phyloP scores from a whole-genome alignment of 2,329 filamentous ascomycete species.

The Hymenoscyphus linearis region DNA sequence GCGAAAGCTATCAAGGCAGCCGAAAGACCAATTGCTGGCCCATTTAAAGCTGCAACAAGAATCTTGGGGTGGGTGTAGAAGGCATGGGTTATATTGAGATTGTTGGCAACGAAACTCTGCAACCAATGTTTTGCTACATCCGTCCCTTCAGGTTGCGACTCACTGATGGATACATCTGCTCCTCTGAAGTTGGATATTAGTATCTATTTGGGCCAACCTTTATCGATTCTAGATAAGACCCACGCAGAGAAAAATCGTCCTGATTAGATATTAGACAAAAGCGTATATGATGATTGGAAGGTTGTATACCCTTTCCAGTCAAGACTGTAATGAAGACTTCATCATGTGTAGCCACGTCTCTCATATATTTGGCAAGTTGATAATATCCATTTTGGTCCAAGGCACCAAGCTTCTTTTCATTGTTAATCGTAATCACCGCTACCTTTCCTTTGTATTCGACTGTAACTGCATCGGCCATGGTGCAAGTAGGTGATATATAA shows the following conservation, averaged over 20 bases:
- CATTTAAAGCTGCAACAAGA: slow-evolving; percentile 85
- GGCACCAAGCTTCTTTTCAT: slow-evolving; percentile 82
- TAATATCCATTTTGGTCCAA: slow-evolving; percentile 70
- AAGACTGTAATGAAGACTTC: slow-evolving; percentile 82
- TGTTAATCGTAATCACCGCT: slow-evolving; percentile 82
- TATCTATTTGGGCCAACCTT: background rate
- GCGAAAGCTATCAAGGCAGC: slow-evolving; percentile 78
- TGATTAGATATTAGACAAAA: background rate
- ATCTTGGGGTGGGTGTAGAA: slow-evolving; percentile 95
- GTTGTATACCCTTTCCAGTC: slow-evolving; percentile 62
- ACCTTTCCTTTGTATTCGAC: slow-evolving; percentile 63
- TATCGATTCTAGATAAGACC: slow-evolving; percentile 24
- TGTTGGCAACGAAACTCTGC: slow-evolving; percentile 70
- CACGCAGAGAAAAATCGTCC: slow-evolving; percentile 81
- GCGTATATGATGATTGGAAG: background rate
- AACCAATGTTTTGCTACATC: slow-evolving; percentile 53
- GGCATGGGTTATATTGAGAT: slow-evolving; percentile 82
- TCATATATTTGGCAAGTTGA: slow-evolving; percentile 64
- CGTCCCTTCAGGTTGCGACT: slow-evolving; percentile 36
- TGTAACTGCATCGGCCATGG: slow-evolving; percentile 23
- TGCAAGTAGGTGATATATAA: slow-evolving; percentile 2
- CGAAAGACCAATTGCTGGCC: slow-evolving; percentile 81
- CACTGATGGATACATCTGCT: slow-evolving; percentile 64
- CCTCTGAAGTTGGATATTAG: slow-evolving; percentile 48
- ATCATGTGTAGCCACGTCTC: slow-evolving; percentile 71